phyloP scores from a whole-genome alignment of 352 stramenopile genomes.

The Elongisporangium prolatum region DNA sequence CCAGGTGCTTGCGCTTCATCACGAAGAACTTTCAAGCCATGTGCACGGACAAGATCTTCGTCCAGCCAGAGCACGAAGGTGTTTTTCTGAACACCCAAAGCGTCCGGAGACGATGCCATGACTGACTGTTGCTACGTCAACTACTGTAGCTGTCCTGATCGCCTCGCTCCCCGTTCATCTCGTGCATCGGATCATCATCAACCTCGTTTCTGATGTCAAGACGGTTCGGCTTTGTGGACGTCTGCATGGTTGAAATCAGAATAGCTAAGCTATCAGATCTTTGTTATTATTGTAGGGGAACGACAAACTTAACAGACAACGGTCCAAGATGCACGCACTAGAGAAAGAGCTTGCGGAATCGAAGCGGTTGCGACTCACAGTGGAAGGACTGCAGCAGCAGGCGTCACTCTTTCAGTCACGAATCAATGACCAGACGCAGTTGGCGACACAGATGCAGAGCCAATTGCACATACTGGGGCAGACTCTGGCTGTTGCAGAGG shows the following conservation, averaged over 20 bases:
- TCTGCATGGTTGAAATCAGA: neutral
- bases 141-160: conserved; percentile 54
- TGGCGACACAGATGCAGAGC: neutral
- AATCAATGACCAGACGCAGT: neutral
- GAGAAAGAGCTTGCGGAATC: conserved; percentile 22
- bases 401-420: neutral
- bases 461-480: neutral
- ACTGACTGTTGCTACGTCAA: conserved; percentile 2
- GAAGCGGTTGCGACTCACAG: conserved; percentile 13
- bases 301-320: conserved; percentile 27
- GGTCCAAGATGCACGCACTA: conserved; percentile 26
- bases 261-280: neutral
- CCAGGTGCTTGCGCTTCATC: conserved; percentile 53
- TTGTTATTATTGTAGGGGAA: conserved; percentile 21
- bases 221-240: conserved; percentile 15
- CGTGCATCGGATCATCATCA: conserved; percentile 64
- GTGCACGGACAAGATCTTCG: conserved; percentile 58
- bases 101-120: no score
- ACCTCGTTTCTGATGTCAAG: conserved; percentile 53
- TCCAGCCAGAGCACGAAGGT: conserved; percentile 63
- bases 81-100: no score
- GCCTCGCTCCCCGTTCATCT: conserved; percentile 56
- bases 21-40: conserved; percentile 68
- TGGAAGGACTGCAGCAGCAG: neutral
- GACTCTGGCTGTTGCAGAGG: neutral